These are phyloP conservation scores for Tylopilus intermedius DNA, from an alignment of 768 basidiomycete genomes.

Conservation along the genomic window DNA sequence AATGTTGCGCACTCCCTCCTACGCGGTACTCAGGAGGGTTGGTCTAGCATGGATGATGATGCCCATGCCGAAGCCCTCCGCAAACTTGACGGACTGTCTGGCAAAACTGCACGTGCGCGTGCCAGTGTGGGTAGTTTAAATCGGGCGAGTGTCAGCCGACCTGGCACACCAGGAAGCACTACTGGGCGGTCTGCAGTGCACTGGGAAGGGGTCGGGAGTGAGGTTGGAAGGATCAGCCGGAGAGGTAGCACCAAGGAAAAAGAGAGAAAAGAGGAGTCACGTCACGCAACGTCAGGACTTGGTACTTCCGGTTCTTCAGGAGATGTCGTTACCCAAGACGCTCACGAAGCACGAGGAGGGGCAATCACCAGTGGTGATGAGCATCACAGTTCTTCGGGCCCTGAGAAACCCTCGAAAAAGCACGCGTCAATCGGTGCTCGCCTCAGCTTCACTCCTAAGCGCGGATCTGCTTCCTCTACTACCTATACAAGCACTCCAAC, in stretches of 20 bases:
- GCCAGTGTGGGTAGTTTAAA: slow-evolving; percentile 73
- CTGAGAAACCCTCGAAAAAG: slow-evolving; percentile 70
- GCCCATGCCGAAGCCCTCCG: slow-evolving; percentile 87
- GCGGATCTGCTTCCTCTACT: slow-evolving; percentile 85
- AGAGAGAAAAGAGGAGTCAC: slow-evolving; percentile 40
- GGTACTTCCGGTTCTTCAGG: slow-evolving; percentile 35
- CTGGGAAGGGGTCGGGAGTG: slow-evolving; percentile 66
- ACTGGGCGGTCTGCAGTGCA: slow-evolving; percentile 44
- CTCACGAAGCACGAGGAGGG: slow-evolving; percentile 38
- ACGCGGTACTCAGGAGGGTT: slow-evolving; percentile 84
- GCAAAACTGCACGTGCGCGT: slow-evolving; percentile 69
- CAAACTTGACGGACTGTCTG: slow-evolving; percentile 85
- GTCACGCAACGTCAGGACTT: slow-evolving; percentile 26
- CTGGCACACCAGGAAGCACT: slow-evolving; percentile 68
- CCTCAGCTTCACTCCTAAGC: slow-evolving; percentile 77
- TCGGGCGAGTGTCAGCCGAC: slow-evolving; percentile 61
- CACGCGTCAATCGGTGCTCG: slow-evolving; percentile 50
- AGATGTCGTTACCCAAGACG: slow-evolving; percentile 34
- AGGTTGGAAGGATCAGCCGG: slow-evolving; percentile 33
- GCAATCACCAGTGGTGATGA: slow-evolving; percentile 56
- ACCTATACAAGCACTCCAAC: slow-evolving; percentile 75
- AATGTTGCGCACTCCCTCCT: slow-evolving; percentile 82
- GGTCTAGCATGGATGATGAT: slow-evolving; percentile 83
- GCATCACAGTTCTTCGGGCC: slow-evolving; percentile 38
- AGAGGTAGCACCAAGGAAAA: slow-evolving; percentile 39